Conservation (phyloP, 169 alveolate genomes). For the Eimeria tenella region DNA sequence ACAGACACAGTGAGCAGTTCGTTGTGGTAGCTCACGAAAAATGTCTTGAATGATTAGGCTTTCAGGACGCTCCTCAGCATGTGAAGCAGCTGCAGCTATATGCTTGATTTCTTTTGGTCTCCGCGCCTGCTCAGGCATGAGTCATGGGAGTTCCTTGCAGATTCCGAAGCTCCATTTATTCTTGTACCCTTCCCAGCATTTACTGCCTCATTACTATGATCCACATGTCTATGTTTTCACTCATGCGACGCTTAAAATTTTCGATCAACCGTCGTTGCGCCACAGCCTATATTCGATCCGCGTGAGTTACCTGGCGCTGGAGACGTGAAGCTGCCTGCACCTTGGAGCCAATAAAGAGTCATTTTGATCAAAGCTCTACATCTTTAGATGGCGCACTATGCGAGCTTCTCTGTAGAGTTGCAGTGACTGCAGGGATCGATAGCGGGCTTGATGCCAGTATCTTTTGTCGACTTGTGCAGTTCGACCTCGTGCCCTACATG, state of each 20-base stretch:
- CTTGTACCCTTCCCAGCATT: constrained; percentile 63
- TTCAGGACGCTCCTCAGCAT: not conserved
- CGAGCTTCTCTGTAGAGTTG: not conserved
- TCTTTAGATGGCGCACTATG: too few species aligned
- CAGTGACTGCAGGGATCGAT: not conserved
- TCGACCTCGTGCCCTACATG: constrained; percentile 80
- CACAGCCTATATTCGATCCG: constrained; percentile 71
- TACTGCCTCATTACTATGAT: constrained; percentile 70
- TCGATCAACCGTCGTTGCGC: constrained; percentile 72
- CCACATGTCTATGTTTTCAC: constrained; percentile 79
- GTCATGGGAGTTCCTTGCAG: constrained; percentile 73
- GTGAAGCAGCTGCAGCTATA: not conserved
- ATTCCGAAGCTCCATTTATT: constrained; percentile 72
- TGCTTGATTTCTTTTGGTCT: not conserved
- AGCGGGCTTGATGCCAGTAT: not conserved
- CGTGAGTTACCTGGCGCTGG: constrained; percentile 16
- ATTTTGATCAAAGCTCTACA: too few species aligned
- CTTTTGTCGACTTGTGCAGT: constrained; percentile 45
- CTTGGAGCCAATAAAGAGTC: too few species aligned
- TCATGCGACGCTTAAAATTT: constrained; percentile 67
- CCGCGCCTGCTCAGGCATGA: constrained; percentile 69
- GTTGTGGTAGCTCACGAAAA: not conserved
- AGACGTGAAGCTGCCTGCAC: not conserved
- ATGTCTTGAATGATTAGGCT: too few species aligned
- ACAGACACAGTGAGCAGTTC: constrained; percentile 71